Evolutionary conservation across 2,329 filamentous ascomycete species (phyloP).

Genomic region (Apiospora pterosperma): DNA sequence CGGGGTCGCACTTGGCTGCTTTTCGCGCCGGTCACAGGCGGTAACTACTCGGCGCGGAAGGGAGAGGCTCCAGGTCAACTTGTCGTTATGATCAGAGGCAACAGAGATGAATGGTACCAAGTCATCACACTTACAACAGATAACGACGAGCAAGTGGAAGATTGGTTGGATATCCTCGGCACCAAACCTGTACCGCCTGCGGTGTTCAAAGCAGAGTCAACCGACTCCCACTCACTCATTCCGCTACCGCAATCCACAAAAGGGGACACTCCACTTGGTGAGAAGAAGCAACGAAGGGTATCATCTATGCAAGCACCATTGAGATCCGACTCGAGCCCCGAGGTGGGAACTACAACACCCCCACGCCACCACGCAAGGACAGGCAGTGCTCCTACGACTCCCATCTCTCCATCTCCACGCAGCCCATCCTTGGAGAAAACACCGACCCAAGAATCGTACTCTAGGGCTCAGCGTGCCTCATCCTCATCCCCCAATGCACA

Average conservation of each 20-base stretch:
- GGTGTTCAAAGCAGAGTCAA: constrained; percentile 29
- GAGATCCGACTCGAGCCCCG: constrained; percentile 14
- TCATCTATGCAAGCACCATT: constrained; percentile 16
- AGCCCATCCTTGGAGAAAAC: constrained; percentile 31
- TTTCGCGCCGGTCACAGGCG: constrained; percentile 79
- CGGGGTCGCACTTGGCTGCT: constrained; percentile 74
- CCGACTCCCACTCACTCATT: constrained; percentile 18
- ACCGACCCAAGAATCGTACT: constrained; percentile 32
- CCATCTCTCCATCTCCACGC: constrained; percentile 15
- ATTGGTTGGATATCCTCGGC: constrained; percentile 83
- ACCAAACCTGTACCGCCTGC: constrained; percentile 46
- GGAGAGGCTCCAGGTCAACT: constrained; percentile 70
- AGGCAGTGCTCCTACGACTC: constrained; percentile 25
- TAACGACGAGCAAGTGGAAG: constrained; percentile 71
- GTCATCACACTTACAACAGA: constrained; percentile 74
- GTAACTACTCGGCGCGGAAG: constrained; percentile 73
- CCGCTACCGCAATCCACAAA: constrained; percentile 19
- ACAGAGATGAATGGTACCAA: constrained; percentile 76
- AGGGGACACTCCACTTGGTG: constrained; percentile 37
- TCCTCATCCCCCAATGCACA: background rate
- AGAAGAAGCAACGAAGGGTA: constrained; percentile 25
- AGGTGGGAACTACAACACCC: constrained; percentile 31
- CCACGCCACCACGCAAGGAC: constrained; percentile 30
- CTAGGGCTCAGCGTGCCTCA: constrained; percentile 8
- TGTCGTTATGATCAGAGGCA: constrained; percentile 81